A percentile compares a stretch with the other conserved stretches of the same genome.
These are phyloP conservation scores for Boletus coccyginus DNA, from an alignment of 768 basidiomycete species.

Conservation along the genomic window DNA sequence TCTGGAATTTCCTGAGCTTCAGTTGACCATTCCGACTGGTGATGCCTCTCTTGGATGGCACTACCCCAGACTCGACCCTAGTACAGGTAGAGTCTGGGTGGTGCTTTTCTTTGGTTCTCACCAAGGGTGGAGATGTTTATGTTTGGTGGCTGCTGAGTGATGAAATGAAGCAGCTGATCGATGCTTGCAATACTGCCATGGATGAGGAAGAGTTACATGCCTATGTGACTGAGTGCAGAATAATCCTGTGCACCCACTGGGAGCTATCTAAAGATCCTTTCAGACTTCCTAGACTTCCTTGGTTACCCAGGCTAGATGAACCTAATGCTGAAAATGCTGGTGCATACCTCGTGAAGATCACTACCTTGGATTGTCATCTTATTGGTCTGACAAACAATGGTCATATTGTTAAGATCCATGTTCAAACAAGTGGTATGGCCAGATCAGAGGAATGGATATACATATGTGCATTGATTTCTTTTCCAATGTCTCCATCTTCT, in stretches of 20 bases:
- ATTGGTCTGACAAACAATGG: constrained; percentile 80
- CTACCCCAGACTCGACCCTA: constrained; percentile 46
- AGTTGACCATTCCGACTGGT: constrained; percentile 69
- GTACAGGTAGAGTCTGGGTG: constrained; percentile 78
- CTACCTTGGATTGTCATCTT: constrained; percentile 68
- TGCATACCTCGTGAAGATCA: constrained; percentile 71
- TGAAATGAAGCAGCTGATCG: constrained; percentile 36
- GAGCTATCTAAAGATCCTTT: constrained; percentile 52
- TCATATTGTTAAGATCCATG: constrained; percentile 65
- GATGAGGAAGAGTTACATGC: constrained; percentile 38
- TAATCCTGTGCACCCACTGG: constrained; percentile 65
- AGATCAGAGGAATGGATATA: constrained; percentile 62
- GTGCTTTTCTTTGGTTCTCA: constrained; percentile 73
- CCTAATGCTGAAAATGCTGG: constrained; percentile 25
- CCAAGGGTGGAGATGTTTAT: constrained; percentile 65
- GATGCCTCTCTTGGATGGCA: constrained; percentile 37
- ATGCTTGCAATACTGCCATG: constrained; percentile 42
- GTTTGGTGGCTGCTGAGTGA: constrained; percentile 71
- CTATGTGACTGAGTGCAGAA: constrained; percentile 32
- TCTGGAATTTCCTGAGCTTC: constrained; percentile 80
- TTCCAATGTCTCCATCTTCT: not conserved
- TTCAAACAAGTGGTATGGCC: constrained; percentile 40
- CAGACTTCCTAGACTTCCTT: constrained; percentile 57
- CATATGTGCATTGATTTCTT: constrained; percentile 44
- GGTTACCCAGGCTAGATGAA: constrained; percentile 49